A percentile compares a stretch with the other conserved stretches of the same genome.
Conservation (phyloP, 208 protist species). For the Crithidia sp. region DNA sequence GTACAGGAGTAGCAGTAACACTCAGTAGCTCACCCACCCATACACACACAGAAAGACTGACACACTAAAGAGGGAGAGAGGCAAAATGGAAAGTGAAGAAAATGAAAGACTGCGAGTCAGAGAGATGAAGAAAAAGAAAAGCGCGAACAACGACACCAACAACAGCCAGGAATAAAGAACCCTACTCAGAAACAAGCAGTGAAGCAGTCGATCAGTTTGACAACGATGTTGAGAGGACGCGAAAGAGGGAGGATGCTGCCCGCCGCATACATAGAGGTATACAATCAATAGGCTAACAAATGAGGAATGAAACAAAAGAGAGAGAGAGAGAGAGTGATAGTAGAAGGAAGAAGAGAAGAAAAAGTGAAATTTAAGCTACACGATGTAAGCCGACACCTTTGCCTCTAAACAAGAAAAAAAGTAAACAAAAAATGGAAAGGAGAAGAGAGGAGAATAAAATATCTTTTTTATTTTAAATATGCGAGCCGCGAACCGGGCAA, state of each 20-base stretch:
- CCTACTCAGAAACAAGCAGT: no score
- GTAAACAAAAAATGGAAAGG: neutral
- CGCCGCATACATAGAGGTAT: neutral
- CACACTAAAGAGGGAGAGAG: constrained; percentile 3
- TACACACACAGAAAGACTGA: neutral
- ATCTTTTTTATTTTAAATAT: neutral
- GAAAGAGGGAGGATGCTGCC: no score
- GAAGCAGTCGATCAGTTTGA: no score
- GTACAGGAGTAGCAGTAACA: no score
- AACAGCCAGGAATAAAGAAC: neutral
- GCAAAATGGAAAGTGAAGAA: constrained; percentile 7
- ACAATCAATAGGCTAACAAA: neutral
- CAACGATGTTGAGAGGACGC: no score
- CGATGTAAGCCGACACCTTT: neutral
- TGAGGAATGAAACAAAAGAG: neutral
- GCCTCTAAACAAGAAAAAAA: neutral
- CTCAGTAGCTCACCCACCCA: no score
- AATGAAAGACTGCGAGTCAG: neutral
- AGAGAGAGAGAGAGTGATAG: constrained; percentile 3
- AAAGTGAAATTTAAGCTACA: neutral
- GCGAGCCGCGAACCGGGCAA: no score
- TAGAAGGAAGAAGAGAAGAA: neutral
- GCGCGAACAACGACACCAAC: neutral
- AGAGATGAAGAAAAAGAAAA: constrained; percentile 16
- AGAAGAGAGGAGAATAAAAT: neutral